Conservation (phyloP, 768 basidiomycete species). For the Tricholoma furcatifolium region DNA sequence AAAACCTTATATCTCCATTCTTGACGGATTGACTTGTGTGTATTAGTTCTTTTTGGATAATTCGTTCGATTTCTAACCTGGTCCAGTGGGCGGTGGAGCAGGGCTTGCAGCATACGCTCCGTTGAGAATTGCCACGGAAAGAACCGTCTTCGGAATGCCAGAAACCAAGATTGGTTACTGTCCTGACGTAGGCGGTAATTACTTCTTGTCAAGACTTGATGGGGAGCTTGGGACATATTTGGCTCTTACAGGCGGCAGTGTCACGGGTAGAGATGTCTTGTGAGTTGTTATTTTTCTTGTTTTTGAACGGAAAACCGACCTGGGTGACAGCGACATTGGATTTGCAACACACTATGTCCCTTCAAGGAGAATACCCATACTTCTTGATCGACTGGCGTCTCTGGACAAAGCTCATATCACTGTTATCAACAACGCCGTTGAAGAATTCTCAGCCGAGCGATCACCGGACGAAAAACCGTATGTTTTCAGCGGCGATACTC, state of each 20-base stretch:
- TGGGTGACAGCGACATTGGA: slow-evolving; percentile 69
- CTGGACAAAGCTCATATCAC: slow-evolving; percentile 44
- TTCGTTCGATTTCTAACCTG: slow-evolving; percentile 11
- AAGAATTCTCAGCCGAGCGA: slow-evolving; percentile 72
- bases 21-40: slow-evolving; percentile 92
- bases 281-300: slow-evolving; percentile 38
- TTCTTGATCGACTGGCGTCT: slow-evolving; percentile 66
- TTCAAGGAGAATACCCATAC: slow-evolving; percentile 66
- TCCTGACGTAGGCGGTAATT: slow-evolving; percentile 93
- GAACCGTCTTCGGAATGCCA: slow-evolving; percentile 92
- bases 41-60: slow-evolving; percentile 16
- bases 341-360: slow-evolving; percentile 94
- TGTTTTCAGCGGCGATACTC: slow-evolving; percentile 56
- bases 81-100: slow-evolving; percentile 91
- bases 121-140: slow-evolving; percentile 93
- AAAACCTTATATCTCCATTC: slow-evolving; percentile 89
- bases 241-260: slow-evolving; percentile 71
- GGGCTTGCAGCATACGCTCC: slow-evolving; percentile 83
- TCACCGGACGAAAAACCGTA: slow-evolving; percentile 52
- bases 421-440: slow-evolving; percentile 54
- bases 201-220: slow-evolving; percentile 86
- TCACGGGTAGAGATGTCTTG: slow-evolving; percentile 86
- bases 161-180: slow-evolving; percentile 90
- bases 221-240: slow-evolving; percentile 95
- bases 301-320: slow-evolving; percentile 2